phyloP scores from a whole-genome alignment of 2,329 filamentous ascomycete species.

The Orbilia oligospora region DNA sequence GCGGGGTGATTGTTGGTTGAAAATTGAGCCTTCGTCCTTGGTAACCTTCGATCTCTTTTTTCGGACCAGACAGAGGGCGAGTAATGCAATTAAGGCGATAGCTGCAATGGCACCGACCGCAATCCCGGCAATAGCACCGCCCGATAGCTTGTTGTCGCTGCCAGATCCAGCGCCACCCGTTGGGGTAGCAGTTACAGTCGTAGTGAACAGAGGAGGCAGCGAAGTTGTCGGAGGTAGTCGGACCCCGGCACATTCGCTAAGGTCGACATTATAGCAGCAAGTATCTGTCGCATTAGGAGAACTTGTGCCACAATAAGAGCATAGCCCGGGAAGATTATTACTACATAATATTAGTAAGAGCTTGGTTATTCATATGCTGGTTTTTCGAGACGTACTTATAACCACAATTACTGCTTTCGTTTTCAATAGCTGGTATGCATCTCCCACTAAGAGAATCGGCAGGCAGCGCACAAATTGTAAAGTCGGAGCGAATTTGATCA shows the following conservation, averaged over 20 bases:
- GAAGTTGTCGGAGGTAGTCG: constrained; percentile 81
- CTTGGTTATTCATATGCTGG: neutral
- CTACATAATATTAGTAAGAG: constrained; percentile 46
- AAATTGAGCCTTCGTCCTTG: constrained; percentile 75
- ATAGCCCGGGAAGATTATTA: constrained; percentile 78
- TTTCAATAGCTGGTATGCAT: constrained; percentile 82
- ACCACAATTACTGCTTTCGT: constrained; percentile 90
- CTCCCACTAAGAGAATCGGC: constrained; percentile 80
- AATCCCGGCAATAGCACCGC: constrained; percentile 91
- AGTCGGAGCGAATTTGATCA: constrained; percentile 88
- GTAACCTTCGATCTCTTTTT: constrained; percentile 68
- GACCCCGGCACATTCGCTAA: constrained; percentile 81
- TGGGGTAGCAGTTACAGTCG: constrained; percentile 69
- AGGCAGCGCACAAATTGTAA: constrained; percentile 88
- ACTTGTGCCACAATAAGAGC: constrained; percentile 85
- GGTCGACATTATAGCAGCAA: constrained; percentile 88
- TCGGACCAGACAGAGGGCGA: constrained; percentile 77
- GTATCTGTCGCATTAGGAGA: constrained; percentile 94
- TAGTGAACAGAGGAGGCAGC: constrained; percentile 75
- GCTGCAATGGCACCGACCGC: constrained; percentile 85
- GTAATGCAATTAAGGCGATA: constrained; percentile 76
- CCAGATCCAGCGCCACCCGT: constrained; percentile 64
- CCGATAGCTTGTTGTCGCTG: constrained; percentile 74
- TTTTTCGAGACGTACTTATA: constrained; percentile 71
- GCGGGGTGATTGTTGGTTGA: constrained; percentile 88